Evolutionary conservation across 164 flowering plant species (phyloP).

Genomic region (Nelumbo lutea): DNA sequence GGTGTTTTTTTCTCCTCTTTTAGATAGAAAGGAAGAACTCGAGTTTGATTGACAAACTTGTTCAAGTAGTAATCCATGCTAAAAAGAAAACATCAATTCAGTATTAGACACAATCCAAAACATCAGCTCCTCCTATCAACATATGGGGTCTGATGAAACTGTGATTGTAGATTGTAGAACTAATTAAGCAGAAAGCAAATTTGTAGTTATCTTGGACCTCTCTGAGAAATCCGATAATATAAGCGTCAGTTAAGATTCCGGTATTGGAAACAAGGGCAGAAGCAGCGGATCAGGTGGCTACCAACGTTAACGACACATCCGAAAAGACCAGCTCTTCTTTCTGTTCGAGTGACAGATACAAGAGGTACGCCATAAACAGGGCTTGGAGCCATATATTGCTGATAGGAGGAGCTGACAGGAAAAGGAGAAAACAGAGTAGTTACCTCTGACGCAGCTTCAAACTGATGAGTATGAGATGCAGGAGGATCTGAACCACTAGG

Average conservation of each 20-base stretch:
- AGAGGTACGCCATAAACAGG: constrained; percentile 33
- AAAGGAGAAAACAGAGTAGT: constrained; percentile 5
- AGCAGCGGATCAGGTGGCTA: constrained; percentile 14
- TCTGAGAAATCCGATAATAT: not conserved
- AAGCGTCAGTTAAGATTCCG: constrained; percentile 3
- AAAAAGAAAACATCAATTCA: too few relatives aligned
- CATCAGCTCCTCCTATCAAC: too few relatives aligned
- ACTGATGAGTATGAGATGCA: constrained; percentile 1
- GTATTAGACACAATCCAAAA: too few relatives aligned
- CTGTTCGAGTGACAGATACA: constrained; percentile 1
- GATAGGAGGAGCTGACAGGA: constrained; percentile 22
- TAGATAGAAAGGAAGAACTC: too few relatives aligned
- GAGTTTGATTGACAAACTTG: too few relatives aligned
- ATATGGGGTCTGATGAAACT: too few relatives aligned
- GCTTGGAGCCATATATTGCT: constrained; percentile 30
- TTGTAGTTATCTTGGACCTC: too few relatives aligned
- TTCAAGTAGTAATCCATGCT: too few relatives aligned
- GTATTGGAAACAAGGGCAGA: constrained; percentile 28
- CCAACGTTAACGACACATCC: constrained; percentile 18
- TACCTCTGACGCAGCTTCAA: constrained; percentile 10
- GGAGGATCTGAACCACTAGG: constrained; percentile 1
- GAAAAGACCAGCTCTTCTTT: constrained; percentile 17
- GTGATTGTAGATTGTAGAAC: too few relatives aligned
- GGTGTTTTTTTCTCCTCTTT: too few relatives aligned
- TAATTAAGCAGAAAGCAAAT: too few relatives aligned